Evolutionary conservation across 495 filamentous ascomycete genomes (phyloP).

Genomic region (Hypoxylon intermedium): DNA sequence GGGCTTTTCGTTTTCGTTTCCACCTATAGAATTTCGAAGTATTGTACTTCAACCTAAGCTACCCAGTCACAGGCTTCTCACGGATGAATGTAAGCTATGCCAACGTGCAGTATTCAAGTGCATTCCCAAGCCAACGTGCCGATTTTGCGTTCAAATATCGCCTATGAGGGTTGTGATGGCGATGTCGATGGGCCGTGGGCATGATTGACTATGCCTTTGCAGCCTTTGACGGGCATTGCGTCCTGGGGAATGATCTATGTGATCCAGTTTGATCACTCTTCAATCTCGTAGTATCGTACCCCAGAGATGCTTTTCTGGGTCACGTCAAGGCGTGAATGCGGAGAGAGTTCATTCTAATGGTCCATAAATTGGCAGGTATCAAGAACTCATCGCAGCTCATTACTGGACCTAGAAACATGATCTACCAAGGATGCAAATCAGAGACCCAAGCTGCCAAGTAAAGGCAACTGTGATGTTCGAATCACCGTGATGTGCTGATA

Average conservation of each 20-base stretch:
- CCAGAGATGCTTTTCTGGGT: too few species aligned
- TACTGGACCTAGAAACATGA: too few species aligned
- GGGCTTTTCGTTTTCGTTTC: conserved; percentile 16
- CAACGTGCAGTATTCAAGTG: conserved; percentile 7
- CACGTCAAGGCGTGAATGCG: too few species aligned
- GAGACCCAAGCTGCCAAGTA: background rate
- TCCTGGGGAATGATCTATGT: too few species aligned
- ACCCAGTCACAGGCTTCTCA: conserved; percentile 13
- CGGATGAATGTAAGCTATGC: conserved; percentile 4
- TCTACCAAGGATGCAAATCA: background rate
- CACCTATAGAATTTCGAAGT: conserved; percentile 3
- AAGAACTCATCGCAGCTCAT: too few species aligned
- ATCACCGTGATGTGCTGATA: background rate
- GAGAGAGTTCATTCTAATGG: too few species aligned
- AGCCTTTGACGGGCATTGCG: conserved; percentile 2
- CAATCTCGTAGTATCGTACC: too few species aligned
- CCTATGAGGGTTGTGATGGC: conserved; percentile 6
- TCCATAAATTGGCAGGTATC: too few species aligned
- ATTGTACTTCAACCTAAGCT: conserved; percentile 6
- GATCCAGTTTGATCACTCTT: too few species aligned
- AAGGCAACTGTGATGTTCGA: background rate
- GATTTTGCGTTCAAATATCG: conserved; percentile 24
- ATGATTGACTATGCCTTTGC: background rate
- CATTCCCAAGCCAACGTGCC: conserved; percentile 9
- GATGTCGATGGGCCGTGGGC: conserved; percentile 7